Percentiles rank a stretch among this genome's conserved stretches.
Evolutionary conservation across 805 yeast genomes (phyloP).

Genomic region (Candida mattraensis): DNA sequence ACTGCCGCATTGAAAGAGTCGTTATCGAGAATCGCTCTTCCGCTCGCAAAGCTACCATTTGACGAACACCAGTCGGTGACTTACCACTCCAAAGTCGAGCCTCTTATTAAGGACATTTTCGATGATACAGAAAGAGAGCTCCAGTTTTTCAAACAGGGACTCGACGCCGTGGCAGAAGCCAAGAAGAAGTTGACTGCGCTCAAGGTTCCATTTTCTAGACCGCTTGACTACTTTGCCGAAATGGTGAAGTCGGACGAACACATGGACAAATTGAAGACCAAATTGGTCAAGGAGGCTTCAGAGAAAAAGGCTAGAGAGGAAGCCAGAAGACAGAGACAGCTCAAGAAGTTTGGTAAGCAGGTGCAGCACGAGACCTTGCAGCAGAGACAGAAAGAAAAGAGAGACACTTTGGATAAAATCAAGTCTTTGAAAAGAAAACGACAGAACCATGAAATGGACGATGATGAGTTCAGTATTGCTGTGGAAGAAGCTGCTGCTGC

Average conservation of each 20-base stretch:
- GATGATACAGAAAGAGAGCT: conserved; percentile 96
- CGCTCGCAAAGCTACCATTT: conserved; percentile 67
- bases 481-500: conserved; percentile 85
- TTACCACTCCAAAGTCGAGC: conserved; percentile 58
- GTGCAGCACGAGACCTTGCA: conserved; percentile 92
- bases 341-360: conserved; percentile 97
- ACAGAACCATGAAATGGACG: conserved; percentile 66
- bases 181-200: conserved; percentile 63
- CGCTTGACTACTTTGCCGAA: conserved; percentile 95
- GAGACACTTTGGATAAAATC: conserved; percentile 84
- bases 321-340: conserved; percentile 89
- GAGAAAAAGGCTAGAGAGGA: conserved; percentile 90
- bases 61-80: conserved; percentile 80
- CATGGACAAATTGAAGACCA: conserved; percentile 88
- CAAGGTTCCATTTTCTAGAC: conserved; percentile 87
- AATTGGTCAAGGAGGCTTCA: conserved; percentile 70
- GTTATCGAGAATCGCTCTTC: conserved; percentile 63
- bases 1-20: conserved; percentile 76
- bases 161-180: conserved; percentile 76
- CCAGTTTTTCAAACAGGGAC: conserved; percentile 92
- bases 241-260: conserved; percentile 98
- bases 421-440: conserved; percentile 90
- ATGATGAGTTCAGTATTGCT: conserved; percentile 84
- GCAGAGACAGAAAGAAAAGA: conserved; percentile 90
- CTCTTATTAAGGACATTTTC: conserved; percentile 78